Conservation (phyloP, 2,329 filamentous ascomycete genomes). For the Annulohypoxylon truncatum region DNA sequence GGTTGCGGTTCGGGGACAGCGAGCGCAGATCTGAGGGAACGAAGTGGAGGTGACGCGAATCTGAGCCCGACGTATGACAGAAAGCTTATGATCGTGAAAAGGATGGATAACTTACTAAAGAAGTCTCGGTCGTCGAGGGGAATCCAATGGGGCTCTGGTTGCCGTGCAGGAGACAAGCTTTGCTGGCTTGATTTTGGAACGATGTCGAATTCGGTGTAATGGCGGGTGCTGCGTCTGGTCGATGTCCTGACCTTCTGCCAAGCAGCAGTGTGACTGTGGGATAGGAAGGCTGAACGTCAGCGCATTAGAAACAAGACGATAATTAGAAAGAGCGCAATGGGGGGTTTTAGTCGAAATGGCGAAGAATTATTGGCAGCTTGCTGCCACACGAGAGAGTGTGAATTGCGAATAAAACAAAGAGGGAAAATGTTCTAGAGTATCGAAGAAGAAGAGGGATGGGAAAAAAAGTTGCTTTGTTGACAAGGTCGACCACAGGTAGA, state of each 20-base stretch:
- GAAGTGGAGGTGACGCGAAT: conserved; percentile 44
- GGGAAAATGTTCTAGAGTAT: conserved; percentile 42
- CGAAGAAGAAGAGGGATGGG: conserved; percentile 24
- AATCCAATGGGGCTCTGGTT: conserved; percentile 38
- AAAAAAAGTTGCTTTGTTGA: conserved; percentile 47
- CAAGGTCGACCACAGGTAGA: conserved; percentile 45
- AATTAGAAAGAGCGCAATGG: conserved; percentile 41
- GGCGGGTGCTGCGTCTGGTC: conserved; percentile 37
- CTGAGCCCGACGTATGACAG: conserved; percentile 37
- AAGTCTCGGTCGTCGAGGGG: conserved; percentile 11
- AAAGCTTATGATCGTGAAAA: conserved; percentile 26
- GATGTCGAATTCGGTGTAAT: conserved; percentile 31
- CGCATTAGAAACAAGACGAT: conserved; percentile 44
- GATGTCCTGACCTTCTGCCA: conserved; percentile 41
- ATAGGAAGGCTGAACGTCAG: conserved; percentile 46
- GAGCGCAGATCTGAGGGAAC: conserved; percentile 38
- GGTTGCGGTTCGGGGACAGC: conserved; percentile 37
- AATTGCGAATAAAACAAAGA: conserved; percentile 46
- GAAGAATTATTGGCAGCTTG: conserved; percentile 47
- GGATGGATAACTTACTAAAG: conserved; percentile 41
- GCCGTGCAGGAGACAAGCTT: conserved; percentile 45
- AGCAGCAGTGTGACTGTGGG: conserved; percentile 40
- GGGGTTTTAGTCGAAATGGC: conserved; percentile 33
- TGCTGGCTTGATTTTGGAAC: conserved; percentile 20
- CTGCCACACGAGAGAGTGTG: conserved; percentile 44